phyloP scores from a whole-genome alignment of 2,329 filamentous ascomycete genomes.

The Aspergillus thermomutatus region DNA sequence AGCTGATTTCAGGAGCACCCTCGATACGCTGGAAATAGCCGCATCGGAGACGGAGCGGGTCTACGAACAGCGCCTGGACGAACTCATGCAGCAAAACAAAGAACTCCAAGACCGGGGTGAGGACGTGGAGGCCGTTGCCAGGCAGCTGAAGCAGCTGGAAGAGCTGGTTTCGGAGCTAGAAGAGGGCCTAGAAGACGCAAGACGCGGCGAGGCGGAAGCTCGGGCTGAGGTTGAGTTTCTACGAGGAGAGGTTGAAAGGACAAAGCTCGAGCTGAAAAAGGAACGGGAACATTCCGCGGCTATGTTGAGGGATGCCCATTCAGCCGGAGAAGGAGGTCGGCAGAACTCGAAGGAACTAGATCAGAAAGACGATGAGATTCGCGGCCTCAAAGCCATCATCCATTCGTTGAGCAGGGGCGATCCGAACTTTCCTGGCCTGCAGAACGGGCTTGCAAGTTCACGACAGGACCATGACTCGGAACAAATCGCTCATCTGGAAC shows the following conservation, averaged over 20 bases:
- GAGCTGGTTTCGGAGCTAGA: conserved; percentile 95
- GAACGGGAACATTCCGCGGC: conserved; percentile 80
- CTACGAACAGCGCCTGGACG: conserved; percentile 65
- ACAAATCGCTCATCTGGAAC: conserved; percentile 65
- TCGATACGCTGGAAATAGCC: conserved; percentile 92
- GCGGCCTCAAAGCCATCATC: conserved; percentile 95
- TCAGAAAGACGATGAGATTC: conserved; percentile 95
- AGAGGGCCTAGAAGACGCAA: conserved; percentile 91
- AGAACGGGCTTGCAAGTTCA: conserved; percentile 23
- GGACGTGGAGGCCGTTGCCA: conserved; percentile 87
- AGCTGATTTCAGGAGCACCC: conserved; percentile 93
- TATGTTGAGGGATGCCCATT: conserved; percentile 53
- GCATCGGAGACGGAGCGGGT: conserved; percentile 92
- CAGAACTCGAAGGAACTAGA: conserved; percentile 70
- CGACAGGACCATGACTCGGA: conserved; percentile 48
- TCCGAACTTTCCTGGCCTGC: conserved; percentile 25
- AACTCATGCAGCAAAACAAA: conserved; percentile 73
- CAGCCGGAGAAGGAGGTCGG: conserved; percentile 40
- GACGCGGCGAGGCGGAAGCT: conserved; percentile 90
- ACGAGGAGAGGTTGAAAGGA: conserved; percentile 88
- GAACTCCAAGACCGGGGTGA: conserved; percentile 79
- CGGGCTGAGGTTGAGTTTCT: conserved; percentile 94
- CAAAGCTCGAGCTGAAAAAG: conserved; percentile 78
- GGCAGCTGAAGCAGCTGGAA: conserved; percentile 90
- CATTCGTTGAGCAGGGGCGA: conserved; percentile 79